Evolutionary conservation across 495 filamentous ascomycete species (phyloP), one percentile per base, ranked within the genome.

Genomic region (Aspergillus campestris): DNA sequence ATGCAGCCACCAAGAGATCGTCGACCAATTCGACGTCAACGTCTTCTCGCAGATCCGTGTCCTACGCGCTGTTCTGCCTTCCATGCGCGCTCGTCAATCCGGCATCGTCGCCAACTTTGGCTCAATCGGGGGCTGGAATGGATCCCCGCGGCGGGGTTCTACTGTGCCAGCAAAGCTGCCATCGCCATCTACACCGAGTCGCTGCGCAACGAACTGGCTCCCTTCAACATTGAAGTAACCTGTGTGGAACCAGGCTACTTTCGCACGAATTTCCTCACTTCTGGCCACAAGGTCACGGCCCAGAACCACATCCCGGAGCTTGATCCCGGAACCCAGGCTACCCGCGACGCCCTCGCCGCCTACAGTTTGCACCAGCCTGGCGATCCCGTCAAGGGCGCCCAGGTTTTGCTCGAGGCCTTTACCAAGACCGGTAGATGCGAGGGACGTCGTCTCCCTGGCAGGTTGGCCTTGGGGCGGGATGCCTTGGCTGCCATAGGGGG

Each of bases 191-290:
- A 67, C 10, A 60, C 56, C 35, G 57, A 69, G 27, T 59, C 64
- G 29, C 59, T 78, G 10, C 48, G 57, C 15, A 43, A 49, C 1
- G 74, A 79, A 44, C 45, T 75, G 11, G 53, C 48, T 30, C 58
- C 64, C 8, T 66, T 78, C 30, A 62, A 64, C 3, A 69, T 80
- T 40, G 55, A 67, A 2, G 69, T 52, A 9, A 60, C 62, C 6
- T 45, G 61, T 6, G 51, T 80, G 29, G 75, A 79, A 60, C 75
- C 74, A 12, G 74, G 75, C 47, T 69, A 64, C 44, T 77, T 77
- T 51, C 60, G 74, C 11, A 76, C 71, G 0, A 54, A 55, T 30
- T 60, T 79, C 24, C 45, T 58, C 3, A 45, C 36, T 3, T 31
- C 24, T 0, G 40, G 32, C 3, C 40, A 45, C 34, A 42, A 48